These are phyloP conservation scores for Rhododendron williamsianum DNA, from an alignment of 148 eudicot species.

Conservation along the genomic window DNA sequence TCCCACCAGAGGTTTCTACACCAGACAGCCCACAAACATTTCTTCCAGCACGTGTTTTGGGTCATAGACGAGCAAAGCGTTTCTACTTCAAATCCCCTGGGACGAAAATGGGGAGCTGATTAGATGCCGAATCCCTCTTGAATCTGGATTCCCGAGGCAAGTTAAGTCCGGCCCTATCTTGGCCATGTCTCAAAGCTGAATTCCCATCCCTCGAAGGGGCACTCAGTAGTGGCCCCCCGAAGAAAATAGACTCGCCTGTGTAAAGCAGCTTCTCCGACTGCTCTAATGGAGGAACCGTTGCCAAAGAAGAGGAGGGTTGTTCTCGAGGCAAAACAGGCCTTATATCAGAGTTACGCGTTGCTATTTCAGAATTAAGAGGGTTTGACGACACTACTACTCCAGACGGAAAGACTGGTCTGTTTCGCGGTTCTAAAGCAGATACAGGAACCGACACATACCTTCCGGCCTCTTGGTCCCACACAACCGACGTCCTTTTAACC, in stretches of 20 bases:
- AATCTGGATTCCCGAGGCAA: conserved; percentile 69
- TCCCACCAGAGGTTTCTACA: not conserved
- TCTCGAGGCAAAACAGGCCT: conserved; percentile 40
- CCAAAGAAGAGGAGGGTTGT: conserved; percentile 21
- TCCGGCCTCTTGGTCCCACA: conserved; percentile 98
- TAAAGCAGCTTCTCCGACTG: conserved; percentile 71
- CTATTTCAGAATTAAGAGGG: conserved; percentile 26
- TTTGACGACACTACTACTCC: conserved; percentile 20
- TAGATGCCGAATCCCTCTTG: conserved; percentile 67
- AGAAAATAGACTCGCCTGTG: conserved; percentile 85
- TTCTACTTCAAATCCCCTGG: conserved; percentile 47
- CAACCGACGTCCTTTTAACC: conserved; percentile 70
- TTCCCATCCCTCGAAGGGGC: conserved; percentile 39
- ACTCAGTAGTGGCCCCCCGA: conserved; percentile 84
- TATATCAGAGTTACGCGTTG: conserved; percentile 16
- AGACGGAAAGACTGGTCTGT: conserved; percentile 28
- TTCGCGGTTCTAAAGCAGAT: conserved; percentile 48
- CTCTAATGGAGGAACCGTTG: conserved; percentile 29
- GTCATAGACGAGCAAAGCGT: conserved; percentile 16
- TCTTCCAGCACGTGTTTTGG: not conserved
- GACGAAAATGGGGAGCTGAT: conserved; percentile 86
- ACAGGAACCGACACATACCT: conserved; percentile 79
- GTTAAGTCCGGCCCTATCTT: conserved; percentile 34
- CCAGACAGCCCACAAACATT: not conserved
- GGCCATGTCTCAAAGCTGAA: conserved; percentile 47